Evolutionary conservation across 192 early-diverging fungal species (phyloP).

Genomic region (Umbelopsis isabellina): DNA sequence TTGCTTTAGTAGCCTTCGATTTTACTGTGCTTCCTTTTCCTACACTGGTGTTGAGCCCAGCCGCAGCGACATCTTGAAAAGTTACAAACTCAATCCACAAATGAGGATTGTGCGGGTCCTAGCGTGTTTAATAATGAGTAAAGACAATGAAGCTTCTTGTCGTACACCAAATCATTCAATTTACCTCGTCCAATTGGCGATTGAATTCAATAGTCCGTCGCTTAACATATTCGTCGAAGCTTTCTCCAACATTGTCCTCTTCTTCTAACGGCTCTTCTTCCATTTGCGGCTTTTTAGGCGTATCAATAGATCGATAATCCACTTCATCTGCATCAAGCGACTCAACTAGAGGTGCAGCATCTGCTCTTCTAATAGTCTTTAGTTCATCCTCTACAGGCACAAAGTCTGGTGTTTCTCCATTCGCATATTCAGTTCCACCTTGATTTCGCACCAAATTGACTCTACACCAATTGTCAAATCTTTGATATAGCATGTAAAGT

Average conservation of each 20-base stretch:
- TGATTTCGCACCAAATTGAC: constrained; percentile 10
- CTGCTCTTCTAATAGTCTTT: not conserved
- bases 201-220: constrained; percentile 41
- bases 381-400: constrained; percentile 1
- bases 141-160: not conserved
- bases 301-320: constrained; percentile 53
- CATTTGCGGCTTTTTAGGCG: constrained; percentile 33
- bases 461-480: constrained; percentile 1
- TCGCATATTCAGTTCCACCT: not conserved
- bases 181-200: constrained; percentile 27
- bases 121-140: not conserved
- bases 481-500: constrained; percentile 27
- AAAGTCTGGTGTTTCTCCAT: not conserved
- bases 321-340: constrained; percentile 23
- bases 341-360: not conserved
- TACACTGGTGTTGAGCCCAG: constrained; percentile 26
- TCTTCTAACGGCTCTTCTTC: constrained; percentile 37
- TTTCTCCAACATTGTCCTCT: constrained; percentile 33
- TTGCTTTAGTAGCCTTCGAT: constrained; percentile 33
- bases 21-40: constrained; percentile 25
- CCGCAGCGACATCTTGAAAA: constrained; percentile 51
- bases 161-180: not conserved
- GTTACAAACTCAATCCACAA: constrained; percentile 57
- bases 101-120: constrained; percentile 48
- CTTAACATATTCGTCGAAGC: constrained; percentile 43